Evolutionary conservation across 1,284 basidiomycete species (phyloP).

Genomic region (Cryptococcus neoformans): DNA sequence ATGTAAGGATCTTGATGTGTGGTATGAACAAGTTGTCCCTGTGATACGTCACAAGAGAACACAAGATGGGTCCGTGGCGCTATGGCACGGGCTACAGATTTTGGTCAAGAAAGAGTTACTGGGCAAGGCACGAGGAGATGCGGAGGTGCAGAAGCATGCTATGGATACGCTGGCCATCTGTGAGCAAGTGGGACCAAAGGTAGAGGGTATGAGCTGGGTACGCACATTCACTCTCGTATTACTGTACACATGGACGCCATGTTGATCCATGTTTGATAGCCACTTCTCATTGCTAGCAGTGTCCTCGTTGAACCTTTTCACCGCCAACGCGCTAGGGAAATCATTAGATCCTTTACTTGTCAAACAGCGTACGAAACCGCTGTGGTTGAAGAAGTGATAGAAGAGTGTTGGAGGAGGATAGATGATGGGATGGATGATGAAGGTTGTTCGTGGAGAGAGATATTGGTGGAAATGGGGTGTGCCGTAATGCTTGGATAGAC

Average conservation of each 20-base stretch:
- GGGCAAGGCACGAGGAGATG: slow-evolving; percentile 19
- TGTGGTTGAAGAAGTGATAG: slow-evolving; percentile 24
- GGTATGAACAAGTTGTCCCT: slow-evolving; percentile 2
- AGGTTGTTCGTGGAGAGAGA: slow-evolving; percentile 35
- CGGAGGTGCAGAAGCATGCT: slow-evolving; percentile 28
- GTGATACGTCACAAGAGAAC: slow-evolving; percentile 22
- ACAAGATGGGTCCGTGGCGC: slow-evolving; percentile 29
- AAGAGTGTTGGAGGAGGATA: slow-evolving; percentile 41
- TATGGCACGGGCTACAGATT: slow-evolving; percentile 37
- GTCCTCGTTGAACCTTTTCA: slow-evolving; percentile 18
- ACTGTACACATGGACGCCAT: not conserved
- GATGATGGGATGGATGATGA: slow-evolving; percentile 38
- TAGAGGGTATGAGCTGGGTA: slow-evolving; percentile 46
- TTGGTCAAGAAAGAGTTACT: slow-evolving; percentile 30
- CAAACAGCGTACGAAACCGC: slow-evolving; percentile 42
- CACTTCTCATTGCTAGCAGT: slow-evolving; percentile 31
- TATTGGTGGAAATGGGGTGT: slow-evolving; percentile 34
- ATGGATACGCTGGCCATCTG: slow-evolving; percentile 32
- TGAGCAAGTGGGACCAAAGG: slow-evolving; percentile 35
- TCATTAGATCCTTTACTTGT: slow-evolving; percentile 36
- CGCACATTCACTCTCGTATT: slow-evolving; percentile 7
- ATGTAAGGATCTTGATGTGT: slow-evolving; percentile 3
- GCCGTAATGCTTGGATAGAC: slow-evolving; percentile 26
- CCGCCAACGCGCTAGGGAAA: slow-evolving; percentile 23
- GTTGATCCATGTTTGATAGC: slow-evolving; percentile 3